Conservation (phyloP, 1,284 basidiomycete genomes). For the Phaffia rhodozyma region DNA sequence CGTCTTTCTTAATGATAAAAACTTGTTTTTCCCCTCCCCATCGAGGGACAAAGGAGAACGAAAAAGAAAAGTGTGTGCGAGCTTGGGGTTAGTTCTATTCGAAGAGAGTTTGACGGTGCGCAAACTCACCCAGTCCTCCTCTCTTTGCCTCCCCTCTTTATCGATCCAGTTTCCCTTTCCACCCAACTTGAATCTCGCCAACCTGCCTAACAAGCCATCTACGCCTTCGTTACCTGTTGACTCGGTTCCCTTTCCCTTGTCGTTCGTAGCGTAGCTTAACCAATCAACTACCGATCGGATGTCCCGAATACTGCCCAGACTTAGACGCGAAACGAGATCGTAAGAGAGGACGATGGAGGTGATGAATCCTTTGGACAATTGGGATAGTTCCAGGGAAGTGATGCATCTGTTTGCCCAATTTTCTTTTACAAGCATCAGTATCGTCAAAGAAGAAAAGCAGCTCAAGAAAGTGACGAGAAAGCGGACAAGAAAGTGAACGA, state of each 20-base stretch:
- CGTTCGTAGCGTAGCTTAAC: slow-evolving; percentile 54
- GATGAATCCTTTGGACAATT: slow-evolving; percentile 48
- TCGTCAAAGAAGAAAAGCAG: background rate
- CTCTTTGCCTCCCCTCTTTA: slow-evolving; percentile 18
- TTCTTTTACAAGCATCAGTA: background rate
- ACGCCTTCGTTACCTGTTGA: background rate
- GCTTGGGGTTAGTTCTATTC: background rate
- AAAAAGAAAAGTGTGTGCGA: background rate
- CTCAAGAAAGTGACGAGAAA: background rate
- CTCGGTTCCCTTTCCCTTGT: slow-evolving; percentile 15
- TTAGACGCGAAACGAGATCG: slow-evolving; percentile 65
- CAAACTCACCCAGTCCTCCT: slow-evolving; percentile 49
- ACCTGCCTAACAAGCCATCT: slow-evolving; percentile 6
- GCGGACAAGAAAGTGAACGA: background rate
- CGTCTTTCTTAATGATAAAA: slow-evolving; percentile 63
- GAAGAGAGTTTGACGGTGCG: slow-evolving; percentile 6
- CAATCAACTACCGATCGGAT: slow-evolving; percentile 60
- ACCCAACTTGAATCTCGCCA: background rate
- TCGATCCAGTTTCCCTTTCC: slow-evolving; percentile 12
- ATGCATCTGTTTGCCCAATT: slow-evolving; percentile 40
- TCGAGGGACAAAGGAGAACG: too few species aligned
- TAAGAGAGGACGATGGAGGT: slow-evolving; percentile 68
- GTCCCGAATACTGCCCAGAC: slow-evolving; percentile 62
- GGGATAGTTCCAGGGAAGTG: slow-evolving; percentile 46
- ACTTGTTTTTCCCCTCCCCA: slow-evolving; percentile 36